Base-by-base conservation (phyloP, 2,329 filamentous ascomycete species). In the Penicillium janthinellum region DNA sequence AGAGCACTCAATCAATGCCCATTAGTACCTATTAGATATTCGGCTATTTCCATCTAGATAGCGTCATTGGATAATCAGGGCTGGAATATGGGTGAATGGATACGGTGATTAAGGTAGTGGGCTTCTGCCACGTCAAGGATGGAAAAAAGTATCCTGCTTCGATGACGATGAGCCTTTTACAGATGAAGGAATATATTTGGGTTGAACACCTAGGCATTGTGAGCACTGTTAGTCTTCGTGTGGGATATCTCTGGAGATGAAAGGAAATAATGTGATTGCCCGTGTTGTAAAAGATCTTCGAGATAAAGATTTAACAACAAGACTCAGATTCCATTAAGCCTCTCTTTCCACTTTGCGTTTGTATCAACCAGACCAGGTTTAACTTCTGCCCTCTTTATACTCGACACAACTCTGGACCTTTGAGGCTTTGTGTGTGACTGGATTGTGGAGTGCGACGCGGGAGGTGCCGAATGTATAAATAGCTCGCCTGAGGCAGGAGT, bases 401-500 rank as follows among this genome's bases (percentile, higher is more conserved):
- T 20, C 45, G 25, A 28, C 25, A 28, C 25, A 28, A 28, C 25
- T 28, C 25, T 4, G 22, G 22, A 20, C 20, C 20, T 20, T 20
- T 20, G 20, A n/a, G 35, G 20, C n/a, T 17, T 44, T 6, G 7
- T 34, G 41, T 44, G 52, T 61, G 50, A 61, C 49, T 41, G 17
- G 20, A 53, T 49, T 48, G 59, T 62, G 48, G 22, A 56, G 47
- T 25, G 47, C 37, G 17, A 37, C 49, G 48, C 49, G 48, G 48
- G 50, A 59, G 15, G 52, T 59, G 41, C 47, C 57, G 34, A 57
- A 49, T 38, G 38, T 52, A 62, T 56, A 57, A 57, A 52, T 48
- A 56, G 41, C 50, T 22, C 60, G 58, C 62, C 56, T 64, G 49
- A 64, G 54, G 58, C 54, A 58, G 15, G 22, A 15, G 8, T 17